A percentile compares a stretch with the other conserved stretches of the same genome.
These are phyloP conservation scores for Eragrostis curvula DNA, from an alignment of 176 grass and related monocot species.

Conservation along the genomic window DNA sequence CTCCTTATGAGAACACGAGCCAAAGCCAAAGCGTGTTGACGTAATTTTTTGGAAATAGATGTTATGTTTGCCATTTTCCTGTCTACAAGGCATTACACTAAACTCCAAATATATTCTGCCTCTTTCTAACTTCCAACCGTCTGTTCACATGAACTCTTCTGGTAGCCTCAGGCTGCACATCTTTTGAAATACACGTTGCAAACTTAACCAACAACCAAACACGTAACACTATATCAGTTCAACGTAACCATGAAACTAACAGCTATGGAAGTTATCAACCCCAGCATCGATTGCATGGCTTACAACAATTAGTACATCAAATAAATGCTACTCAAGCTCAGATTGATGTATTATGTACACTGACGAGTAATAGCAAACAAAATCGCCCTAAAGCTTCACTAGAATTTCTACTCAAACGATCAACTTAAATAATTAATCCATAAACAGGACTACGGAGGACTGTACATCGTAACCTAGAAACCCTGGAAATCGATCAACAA, in stretches of 20 bases:
- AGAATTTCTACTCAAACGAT: not conserved
- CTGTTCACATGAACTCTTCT: not conserved
- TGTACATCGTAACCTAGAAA: conserved; percentile 27
- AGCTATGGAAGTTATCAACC: not conserved
- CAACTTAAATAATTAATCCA: conserved; percentile 8
- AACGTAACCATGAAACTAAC: not conserved
- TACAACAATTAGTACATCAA: not conserved
- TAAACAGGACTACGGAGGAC: not conserved
- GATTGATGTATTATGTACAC: not conserved
- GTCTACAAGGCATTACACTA: not conserved
- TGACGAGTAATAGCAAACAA: not conserved
- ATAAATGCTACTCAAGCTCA: conserved; percentile 11
- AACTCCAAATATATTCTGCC: not conserved
- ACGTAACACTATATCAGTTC: not conserved
- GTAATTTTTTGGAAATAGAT: conserved; percentile 6
- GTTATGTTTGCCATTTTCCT: not conserved
- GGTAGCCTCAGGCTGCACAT: not conserved
- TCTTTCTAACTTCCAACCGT: not conserved
- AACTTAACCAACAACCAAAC: conserved; percentile 25
- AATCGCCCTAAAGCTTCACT: not conserved
- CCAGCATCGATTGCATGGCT: not conserved
- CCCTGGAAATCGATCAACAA: conserved; percentile 20
- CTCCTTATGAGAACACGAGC: conserved; percentile 14
- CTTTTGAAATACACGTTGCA: not conserved
- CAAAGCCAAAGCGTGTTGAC: not conserved